Conservation (phyloP, 768 basidiomycete genomes). For the Termitomyces sp. region DNA sequence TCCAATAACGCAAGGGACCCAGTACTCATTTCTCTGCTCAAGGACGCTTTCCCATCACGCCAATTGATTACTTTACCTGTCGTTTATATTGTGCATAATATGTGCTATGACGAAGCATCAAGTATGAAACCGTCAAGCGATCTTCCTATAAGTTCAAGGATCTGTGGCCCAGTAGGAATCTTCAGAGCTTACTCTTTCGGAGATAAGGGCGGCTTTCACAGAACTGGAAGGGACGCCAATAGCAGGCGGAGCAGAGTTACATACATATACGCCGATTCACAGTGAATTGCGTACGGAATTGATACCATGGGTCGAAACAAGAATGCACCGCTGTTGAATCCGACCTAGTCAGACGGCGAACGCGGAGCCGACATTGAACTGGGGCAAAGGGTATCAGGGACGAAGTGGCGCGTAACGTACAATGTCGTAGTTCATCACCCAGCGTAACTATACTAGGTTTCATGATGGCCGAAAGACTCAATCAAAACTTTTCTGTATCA, state of each 20-base stretch:
- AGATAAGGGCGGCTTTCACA: background rate
- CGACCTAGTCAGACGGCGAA: background rate
- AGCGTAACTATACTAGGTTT: background rate
- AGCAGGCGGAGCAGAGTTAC: background rate
- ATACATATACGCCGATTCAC: background rate
- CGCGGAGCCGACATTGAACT: background rate
- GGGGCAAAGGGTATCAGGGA: conserved; percentile 3
- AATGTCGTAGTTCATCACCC: background rate
- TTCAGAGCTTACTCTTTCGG: background rate
- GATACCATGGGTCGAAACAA: background rate
- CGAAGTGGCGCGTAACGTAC: background rate
- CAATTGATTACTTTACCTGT: background rate
- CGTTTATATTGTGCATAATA: background rate
- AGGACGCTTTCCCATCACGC: background rate
- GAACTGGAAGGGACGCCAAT: background rate
- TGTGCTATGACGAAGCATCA: background rate
- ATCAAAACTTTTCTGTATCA: background rate
- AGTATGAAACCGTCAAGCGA: background rate
- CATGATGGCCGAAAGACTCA: background rate
- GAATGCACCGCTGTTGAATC: background rate
- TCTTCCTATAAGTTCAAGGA: background rate
- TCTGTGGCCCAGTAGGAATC: background rate
- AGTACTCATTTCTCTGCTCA: background rate
- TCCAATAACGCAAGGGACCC: background rate
- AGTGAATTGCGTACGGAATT: background rate